Percentiles rank a stretch among this genome's conserved stretches.
Conservation (phyloP, 1,284 basidiomycete genomes). For the Apiotrichum domesticum region DNA sequence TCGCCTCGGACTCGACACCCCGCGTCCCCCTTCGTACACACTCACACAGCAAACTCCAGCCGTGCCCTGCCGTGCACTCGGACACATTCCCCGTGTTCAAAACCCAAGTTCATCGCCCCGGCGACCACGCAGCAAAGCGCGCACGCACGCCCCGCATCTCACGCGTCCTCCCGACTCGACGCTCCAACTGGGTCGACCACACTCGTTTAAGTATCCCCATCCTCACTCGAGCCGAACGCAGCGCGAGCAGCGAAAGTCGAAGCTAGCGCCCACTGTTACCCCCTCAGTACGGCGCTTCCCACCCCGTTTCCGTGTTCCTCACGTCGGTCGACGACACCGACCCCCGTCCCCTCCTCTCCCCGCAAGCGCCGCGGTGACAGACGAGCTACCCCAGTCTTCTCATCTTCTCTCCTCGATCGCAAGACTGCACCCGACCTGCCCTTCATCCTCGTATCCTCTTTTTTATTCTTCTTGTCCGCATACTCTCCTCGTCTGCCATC, state of each 20-base stretch:
- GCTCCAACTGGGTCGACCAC: slow-evolving; percentile 2
- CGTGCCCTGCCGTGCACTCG: no score
- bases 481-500: slow-evolving; percentile 1
- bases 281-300: not conserved
- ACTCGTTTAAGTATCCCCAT: not conserved
- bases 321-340: not conserved
- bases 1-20: not conserved
- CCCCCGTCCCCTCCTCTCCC: not conserved
- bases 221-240: not conserved
- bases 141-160: not conserved
- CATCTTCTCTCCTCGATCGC: not conserved
- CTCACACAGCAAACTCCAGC: not conserved
- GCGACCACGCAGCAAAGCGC: not conserved
- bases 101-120: no score
- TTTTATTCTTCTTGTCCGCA: not conserved
- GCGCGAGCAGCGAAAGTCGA: not conserved
- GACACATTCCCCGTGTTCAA: no score
- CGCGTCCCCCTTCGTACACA: not conserved
- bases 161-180: not conserved
- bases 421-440: not conserved
- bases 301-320: not conserved
- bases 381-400: not conserved
- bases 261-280: not conserved
- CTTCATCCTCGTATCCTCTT: not conserved
- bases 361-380: not conserved